Percentiles rank a stretch among this genome's conserved stretches.
Evolutionary conservation across 2,329 filamentous ascomycete genomes (phyloP).

Genomic region (Monosporascus sp.): DNA sequence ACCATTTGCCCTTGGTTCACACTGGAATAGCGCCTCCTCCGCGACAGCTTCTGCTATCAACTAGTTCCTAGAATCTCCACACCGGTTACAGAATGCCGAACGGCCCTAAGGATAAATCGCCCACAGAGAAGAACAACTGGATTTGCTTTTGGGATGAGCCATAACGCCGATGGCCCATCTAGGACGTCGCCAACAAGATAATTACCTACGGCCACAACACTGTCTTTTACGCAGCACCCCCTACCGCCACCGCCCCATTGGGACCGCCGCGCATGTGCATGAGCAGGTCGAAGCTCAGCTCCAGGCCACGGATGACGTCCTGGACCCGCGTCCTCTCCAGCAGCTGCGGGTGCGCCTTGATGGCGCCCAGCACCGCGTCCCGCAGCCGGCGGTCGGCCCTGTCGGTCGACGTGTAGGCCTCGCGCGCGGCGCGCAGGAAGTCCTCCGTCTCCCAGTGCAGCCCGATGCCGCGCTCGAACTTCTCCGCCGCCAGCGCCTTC

Average conservation of each 20-base stretch:
- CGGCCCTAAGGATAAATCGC: no score
- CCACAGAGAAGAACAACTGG: no score
- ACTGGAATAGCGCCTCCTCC: no score
- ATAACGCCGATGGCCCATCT: no score
- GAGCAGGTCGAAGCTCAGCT: slow-evolving; percentile 11
- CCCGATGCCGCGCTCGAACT: slow-evolving; percentile 7
- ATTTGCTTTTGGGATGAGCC: no score
- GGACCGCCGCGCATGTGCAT: slow-evolving; percentile 15
- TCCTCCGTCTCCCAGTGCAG: slow-evolving; percentile 7
- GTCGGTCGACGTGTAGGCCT: slow-evolving; percentile 6
- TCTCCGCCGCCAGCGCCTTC: slow-evolving; percentile 5
- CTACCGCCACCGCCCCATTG: neutral
- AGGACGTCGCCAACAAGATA: no score
- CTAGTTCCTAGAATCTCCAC: no score
- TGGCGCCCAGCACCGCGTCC: slow-evolving; percentile 6
- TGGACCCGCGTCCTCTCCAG: slow-evolving; percentile 4
- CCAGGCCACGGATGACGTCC: slow-evolving; percentile 5
- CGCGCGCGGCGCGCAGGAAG: slow-evolving; percentile 9
- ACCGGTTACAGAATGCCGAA: no score
- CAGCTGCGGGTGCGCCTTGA: slow-evolving; percentile 8
- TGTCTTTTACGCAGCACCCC: neutral
- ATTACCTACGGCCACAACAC: no score
- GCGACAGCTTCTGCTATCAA: no score
- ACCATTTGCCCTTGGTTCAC: no score
- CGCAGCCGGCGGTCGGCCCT: slow-evolving; percentile 4